Base-by-base conservation (phyloP, 2,329 filamentous ascomycete species). In the Pezizomycotina sp. region DNA sequence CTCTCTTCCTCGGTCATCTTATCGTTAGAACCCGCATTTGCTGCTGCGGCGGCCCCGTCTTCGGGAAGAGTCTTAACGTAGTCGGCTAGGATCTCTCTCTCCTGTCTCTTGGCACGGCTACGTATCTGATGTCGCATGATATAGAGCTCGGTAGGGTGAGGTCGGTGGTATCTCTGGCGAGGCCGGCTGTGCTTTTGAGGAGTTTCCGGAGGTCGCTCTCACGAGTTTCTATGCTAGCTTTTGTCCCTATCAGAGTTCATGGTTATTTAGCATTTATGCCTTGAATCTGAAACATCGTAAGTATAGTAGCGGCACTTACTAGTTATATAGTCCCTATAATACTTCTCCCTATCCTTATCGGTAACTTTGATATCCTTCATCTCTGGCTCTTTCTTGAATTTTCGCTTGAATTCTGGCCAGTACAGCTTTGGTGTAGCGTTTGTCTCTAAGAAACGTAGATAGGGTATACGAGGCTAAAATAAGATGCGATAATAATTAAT, bases 331-430 rank as follows among this genome's bases (percentile, higher is more conserved):
- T 89, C 80, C 37, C 80, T 68, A 54, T 86, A 91, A 34, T 71
- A 63, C 58, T 77, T 83, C 53, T 91, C 81, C 21, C 77, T 68
- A 34, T 86, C 80, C 55, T 77, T 81, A 51, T 86, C 81, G 21
- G 63, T 60, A 15, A 84, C 62, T 32, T 65, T 68, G 19, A 69
- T 62, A 41, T 86, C 77, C 43, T 75, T 77, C 77, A 98, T 83
- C 34, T 74, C 68, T 0, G 69, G 58, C 46, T 92, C 83, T 47
- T 77, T 84, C 47, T 77, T 77, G 58, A 73, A 89, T 55, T 93
- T 98, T 21, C 89, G 68, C 51, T 80, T 82, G 59, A 98, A 98
- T 55, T 98, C 89, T 0, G 81, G 77, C 89, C 89, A 98, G 63
- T 92, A 98, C 1, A 98, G 66, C 59, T 92, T 95, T 0, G 81